Base-by-base conservation (phyloP, 2,329 filamentous ascomycete species). In the Pseudogymnoascus sp. region DNA sequence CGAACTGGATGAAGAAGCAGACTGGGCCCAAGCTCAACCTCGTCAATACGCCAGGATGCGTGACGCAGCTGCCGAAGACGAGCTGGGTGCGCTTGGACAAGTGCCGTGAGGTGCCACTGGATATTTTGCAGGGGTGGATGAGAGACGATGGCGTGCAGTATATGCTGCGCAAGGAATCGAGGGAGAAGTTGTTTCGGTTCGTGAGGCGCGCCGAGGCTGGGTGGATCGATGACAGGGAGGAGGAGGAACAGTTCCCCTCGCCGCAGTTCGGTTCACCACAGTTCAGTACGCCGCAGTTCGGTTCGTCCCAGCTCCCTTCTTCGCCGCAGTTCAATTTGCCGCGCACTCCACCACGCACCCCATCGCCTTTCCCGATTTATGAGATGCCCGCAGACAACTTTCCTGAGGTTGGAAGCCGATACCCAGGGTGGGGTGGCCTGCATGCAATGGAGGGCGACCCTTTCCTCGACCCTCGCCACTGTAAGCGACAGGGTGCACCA, bases 1-100 rank as follows among this genome's bases (percentile, higher is more conserved):
- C 50, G 50, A 57, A 57, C 50, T 33, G 50, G 50, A 57, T 57
- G 50, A 57, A 57, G 28, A 57, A 57, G 28, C 50, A 57, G 28
- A 57, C 50, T 1, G 50, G 50, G 10, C 50, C 50, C 50, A 57
- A 57, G 17, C 50, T 57, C 50, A 57, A 57, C 28, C 50, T 35
- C n/a, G 50, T 57, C 50, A 57, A 57, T 15, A 57, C 50, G 1
- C 50, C 50, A 35, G 50, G 50, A 21, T 57, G 50, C 3, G 50
- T 57, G n/a, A 57, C 50, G 6, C 50, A 57, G 50, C 26, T 57
- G 11, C 28, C 50, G 17, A 57, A 57, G 50, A 57, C 28, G 5
- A 57, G 50, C 50, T 57, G 50, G 50, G 50, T 33, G 10, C 50
- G 50, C n/a, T 33, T 57, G 28, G 50, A 57, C 28, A 57, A 33